Evolutionary conservation across 805 yeast species (phyloP), one percentile per base, ranked within the genome.

Genomic region (Cyberlindnera petersonii): DNA sequence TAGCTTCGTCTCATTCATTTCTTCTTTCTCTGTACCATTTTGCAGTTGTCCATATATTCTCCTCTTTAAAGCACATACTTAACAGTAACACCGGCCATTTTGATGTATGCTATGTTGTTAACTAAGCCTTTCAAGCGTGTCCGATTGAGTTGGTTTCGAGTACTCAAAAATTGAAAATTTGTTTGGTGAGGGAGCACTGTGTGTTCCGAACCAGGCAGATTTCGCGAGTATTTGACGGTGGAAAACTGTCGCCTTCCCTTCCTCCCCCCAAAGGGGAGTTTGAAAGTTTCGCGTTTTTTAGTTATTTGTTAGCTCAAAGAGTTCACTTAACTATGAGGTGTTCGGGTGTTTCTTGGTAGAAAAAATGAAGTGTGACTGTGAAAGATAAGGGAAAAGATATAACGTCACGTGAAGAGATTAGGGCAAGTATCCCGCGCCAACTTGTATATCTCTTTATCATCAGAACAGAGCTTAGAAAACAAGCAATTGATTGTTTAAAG

Each of bases 1-100:
- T n/a, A n/a, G n/a, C n/a, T n/a, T 11, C 35, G 17, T 22, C 15
- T 5, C 13, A 11, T 14, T 6, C 5, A 21, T 6, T 10, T 31
- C 28, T 9, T 17, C 22, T 32, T 13, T 22, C 24, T 19, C 26
- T 22, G 35, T 17, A 26, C 19, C 31, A 15, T 26, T 19, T 9
- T 18, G 6, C 35, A 36, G 13, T 23, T 20, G 29, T n/a, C 24
- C 19, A 8, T 31, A 8, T 3, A 28, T 17, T 19, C 9, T 26
- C n/a, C 8, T 30, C 10, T 9, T n/a, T n/a, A n/a, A n/a, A n/a
- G 22, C 35, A 84, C 95, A 67, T 85, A 86, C 95, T 91, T 86
- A 72, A 87, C 96, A 77, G 96, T 82, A 81, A 82, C 89, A 86
- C 95, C 95, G 80, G 95, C 84, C 96, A 87, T 87, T 65, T 75